Evolutionary conservation across 257 asterid species (phyloP), one percentile per base, ranked within the genome.

Genomic region (Cynanchum wilfordii): DNA sequence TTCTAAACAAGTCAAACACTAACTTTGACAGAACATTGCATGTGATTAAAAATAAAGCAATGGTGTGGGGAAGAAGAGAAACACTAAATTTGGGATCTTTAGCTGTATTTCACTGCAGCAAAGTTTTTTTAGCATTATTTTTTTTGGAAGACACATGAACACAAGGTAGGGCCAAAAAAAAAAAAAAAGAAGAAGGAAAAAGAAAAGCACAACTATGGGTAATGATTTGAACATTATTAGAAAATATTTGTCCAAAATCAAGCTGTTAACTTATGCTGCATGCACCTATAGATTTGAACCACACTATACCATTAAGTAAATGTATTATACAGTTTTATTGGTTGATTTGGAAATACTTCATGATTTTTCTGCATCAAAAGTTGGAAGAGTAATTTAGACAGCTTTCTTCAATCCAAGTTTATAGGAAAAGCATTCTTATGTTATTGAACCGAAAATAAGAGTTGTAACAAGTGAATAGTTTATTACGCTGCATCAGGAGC

Each of bases 401-500:
- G 10, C 73, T 58, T 75, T 75, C 70, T 58, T 33, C 7, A n/a
- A 38, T 54, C 27, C 66, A 27, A 9, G 8, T 67, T 49, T 40
- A 19, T 36, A 6, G 4, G 49, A 69, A 25, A 33, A 52, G 27
- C 66, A 69, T 69, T 1, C 7, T 30, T 45, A 10, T 2, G 49
- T 62, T 19, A 55, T 19, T 66, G 15, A 51, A 49, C 65, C 72
- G 47, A 72, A 64, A 42, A 56, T 11, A 62, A 42, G 25, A 66
- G 77, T 72, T 62, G 50, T 29, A 71, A 66, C 12, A 45, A 22
- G 36, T 8, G 27, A 8, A 64, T 1, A 81, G 77, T 42, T n/a
- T 78, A 87, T 85, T 87, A 95, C 99, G 96, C 98, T 80, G 99
- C 99, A 87, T 95, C 99, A 67, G 99, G 99, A n/a, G 99, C 99